These are phyloP conservation scores for Cruciata laevipes DNA, from an alignment of 257 asterid genomes.

Conservation along the genomic window DNA sequence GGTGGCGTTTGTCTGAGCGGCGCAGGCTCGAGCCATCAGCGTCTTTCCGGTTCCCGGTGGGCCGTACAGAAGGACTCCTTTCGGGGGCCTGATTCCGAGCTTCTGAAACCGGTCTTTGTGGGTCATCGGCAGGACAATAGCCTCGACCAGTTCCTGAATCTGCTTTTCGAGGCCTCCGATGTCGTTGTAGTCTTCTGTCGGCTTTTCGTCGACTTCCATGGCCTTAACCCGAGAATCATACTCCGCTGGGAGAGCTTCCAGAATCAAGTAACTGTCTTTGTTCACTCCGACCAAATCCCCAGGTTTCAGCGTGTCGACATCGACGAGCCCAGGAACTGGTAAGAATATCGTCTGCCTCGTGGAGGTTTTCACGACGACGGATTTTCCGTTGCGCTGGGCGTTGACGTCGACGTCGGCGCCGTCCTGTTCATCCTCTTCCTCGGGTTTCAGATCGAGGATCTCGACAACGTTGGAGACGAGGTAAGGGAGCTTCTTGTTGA, in stretches of 20 bases:
- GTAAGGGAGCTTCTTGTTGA: slow-evolving; percentile 84
- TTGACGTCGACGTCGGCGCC: slow-evolving; percentile 96
- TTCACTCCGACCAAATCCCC: slow-evolving; percentile 98
- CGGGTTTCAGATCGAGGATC: slow-evolving; percentile 97
- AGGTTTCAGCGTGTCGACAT: slow-evolving; percentile 87
- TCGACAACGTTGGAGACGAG: slow-evolving; percentile 85
- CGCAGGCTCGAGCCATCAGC: slow-evolving; percentile 91
- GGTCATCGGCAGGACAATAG: slow-evolving; percentile 83
- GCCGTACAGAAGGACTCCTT: slow-evolving; percentile 79
- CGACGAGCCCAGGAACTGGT: slow-evolving; percentile 93
- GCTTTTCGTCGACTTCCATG: slow-evolving; percentile 98
- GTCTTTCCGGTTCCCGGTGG: slow-evolving; percentile 94
- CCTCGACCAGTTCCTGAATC: slow-evolving; percentile 92
- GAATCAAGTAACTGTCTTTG: slow-evolving; percentile 88
- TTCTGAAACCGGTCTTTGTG: slow-evolving; percentile 77
- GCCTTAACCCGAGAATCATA: slow-evolving; percentile 97
- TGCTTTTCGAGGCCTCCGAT: slow-evolving; percentile 96
- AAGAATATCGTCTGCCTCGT: slow-evolving; percentile 92
- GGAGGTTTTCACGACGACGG: slow-evolving; percentile 91
- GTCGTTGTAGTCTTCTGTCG: slow-evolving; percentile 95
- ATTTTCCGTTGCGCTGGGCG: slow-evolving; percentile 95
- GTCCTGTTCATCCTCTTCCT: slow-evolving; percentile 97
- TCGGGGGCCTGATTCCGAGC: slow-evolving; percentile 77
- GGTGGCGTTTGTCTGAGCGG: slow-evolving; percentile 95
- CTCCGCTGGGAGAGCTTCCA: slow-evolving; percentile 93